These are phyloP conservation scores for Magnolia changhungtana DNA, from an alignment of 164 flowering plant species.

Conservation along the genomic window DNA sequence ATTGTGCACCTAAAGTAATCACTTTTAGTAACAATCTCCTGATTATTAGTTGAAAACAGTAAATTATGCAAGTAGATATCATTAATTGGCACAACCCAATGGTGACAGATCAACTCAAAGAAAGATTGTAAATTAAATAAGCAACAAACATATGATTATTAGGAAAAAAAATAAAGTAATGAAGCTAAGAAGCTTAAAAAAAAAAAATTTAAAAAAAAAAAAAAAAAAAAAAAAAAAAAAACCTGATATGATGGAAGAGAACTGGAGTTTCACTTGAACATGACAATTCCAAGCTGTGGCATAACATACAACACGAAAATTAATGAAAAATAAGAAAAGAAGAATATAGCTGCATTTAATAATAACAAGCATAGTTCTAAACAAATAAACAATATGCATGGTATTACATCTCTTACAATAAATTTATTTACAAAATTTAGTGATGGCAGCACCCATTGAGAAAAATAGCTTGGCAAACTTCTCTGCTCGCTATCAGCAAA, in stretches of 20 bases:
- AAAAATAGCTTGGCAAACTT: constrained; percentile 24
- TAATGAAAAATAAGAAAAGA: not conserved
- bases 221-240: too few species aligned
- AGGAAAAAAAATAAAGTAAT: not conserved
- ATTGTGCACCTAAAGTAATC: too few species aligned
- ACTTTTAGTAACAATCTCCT: too few species aligned
- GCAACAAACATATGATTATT: not conserved
- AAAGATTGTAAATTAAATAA: too few species aligned
- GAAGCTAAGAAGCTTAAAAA: too few species aligned
- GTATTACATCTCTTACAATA: constrained; percentile 48
- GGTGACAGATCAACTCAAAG: too few species aligned
- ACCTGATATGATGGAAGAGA: not conserved
- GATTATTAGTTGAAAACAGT: too few species aligned
- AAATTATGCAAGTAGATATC: too few species aligned
- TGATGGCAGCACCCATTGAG: constrained; percentile 66
- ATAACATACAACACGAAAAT: not conserved
- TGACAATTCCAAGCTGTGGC: constrained; percentile 33
- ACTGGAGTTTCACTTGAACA: constrained; percentile 19
- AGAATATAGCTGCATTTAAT: not conserved
- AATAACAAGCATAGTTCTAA: not conserved
- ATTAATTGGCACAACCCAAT: too few species aligned
- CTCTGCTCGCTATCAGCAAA: constrained; percentile 6
- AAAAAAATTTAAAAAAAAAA: too few species aligned
- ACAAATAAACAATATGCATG: not conserved
- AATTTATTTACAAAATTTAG: constrained; percentile 46